Base-by-base conservation (phyloP, 1,284 basidiomycete genomes). In the Volvariella surrecta region DNA sequence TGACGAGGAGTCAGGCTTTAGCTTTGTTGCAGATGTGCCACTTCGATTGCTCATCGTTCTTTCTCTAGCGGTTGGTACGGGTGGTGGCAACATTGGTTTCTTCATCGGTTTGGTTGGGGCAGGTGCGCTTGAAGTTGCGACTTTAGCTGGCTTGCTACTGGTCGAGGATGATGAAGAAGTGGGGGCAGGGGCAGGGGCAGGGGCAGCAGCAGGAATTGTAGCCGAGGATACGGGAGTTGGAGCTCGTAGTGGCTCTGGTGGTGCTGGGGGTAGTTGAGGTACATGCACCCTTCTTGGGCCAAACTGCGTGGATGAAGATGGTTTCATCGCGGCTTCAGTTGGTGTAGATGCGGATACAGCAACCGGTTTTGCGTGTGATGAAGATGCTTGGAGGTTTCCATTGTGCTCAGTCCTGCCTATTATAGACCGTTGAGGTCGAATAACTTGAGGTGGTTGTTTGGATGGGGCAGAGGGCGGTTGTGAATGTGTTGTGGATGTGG, bases 151-250 rank as follows among this genome's bases (percentile, higher is more conserved):
- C 24, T 45, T 45, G 21, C 46, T 48, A 37, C 47, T 50, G 13
- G 38, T 45, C 17, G 50, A 45, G 11, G 52, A 46, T 19, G 50
- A 47, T 3, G 48, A 45, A 6, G 49, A 47, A n/a, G 46, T 47
- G 11, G 53, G 42, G 15, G 47, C 46, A 24, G 55, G 55, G 45
- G 58, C 52, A n/a, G 57, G 58, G 9, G 61, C 52, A n/a, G 59
- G 53, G 18, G 58, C 52, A 13, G 60, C 58, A 22, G 58, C 60
- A 30, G 53, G 6, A 28, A 6, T 28, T 11, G 6, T 11, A 28
- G 6, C 24, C 11, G 24, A 6, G 24, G 6, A 6, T 11, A 28
- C 24, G 6, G 24, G 24, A 6, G 24, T 11, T 6, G 24, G 24
- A 6, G 24, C 24, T 28, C n/a, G n/a, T n/a, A n/a, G n/a, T n/a